Evolutionary conservation across 257 asterid species (phyloP).

Genomic region (Nemophila menziesii): DNA sequence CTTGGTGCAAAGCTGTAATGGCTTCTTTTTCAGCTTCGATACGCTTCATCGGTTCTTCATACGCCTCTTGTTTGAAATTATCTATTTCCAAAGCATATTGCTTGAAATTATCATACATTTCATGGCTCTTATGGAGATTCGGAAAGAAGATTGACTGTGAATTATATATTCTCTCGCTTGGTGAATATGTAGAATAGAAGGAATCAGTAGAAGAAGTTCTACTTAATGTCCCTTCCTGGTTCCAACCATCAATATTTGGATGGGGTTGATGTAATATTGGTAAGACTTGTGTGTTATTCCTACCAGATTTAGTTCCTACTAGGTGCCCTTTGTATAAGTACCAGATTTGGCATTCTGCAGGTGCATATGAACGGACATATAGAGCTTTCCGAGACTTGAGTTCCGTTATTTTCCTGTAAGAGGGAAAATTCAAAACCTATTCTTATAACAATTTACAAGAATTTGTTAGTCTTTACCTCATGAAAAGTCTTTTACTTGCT

Average conservation of each 20-base stretch:
- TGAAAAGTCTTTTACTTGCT: neutral
- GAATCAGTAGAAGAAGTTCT: too few species aligned
- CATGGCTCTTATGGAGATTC: conserved; percentile 40
- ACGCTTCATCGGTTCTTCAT: conserved; percentile 51
- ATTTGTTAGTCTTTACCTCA: neutral
- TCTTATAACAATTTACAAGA: neutral
- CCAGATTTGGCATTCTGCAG: conserved; percentile 65
- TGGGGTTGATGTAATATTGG: conserved; percentile 25
- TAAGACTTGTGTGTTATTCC: conserved; percentile 15
- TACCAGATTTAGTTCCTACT: conserved; percentile 32
- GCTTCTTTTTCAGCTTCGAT: conserved; percentile 65
- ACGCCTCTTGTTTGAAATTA: conserved; percentile 52
- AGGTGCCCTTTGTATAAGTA: conserved; percentile 77
- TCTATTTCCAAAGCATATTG: conserved; percentile 56
- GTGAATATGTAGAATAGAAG: neutral
- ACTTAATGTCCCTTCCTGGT: too few species aligned
- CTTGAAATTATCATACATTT: conserved; percentile 43
- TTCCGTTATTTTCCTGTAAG: conserved; percentile 66
- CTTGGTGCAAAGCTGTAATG: too few species aligned
- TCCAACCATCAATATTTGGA: conserved; percentile 24
- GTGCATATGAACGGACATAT: conserved; percentile 56
- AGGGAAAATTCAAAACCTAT: neutral
- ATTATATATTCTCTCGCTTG: neutral
- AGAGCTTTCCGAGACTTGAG: conserved; percentile 78
- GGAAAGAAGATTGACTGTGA: conserved; percentile 13